Percentiles rank a stretch among this genome's conserved stretches.
phyloP scores from a whole-genome alignment of 1,284 basidiomycete genomes.

The Erythrobasidium hasegawianum region DNA sequence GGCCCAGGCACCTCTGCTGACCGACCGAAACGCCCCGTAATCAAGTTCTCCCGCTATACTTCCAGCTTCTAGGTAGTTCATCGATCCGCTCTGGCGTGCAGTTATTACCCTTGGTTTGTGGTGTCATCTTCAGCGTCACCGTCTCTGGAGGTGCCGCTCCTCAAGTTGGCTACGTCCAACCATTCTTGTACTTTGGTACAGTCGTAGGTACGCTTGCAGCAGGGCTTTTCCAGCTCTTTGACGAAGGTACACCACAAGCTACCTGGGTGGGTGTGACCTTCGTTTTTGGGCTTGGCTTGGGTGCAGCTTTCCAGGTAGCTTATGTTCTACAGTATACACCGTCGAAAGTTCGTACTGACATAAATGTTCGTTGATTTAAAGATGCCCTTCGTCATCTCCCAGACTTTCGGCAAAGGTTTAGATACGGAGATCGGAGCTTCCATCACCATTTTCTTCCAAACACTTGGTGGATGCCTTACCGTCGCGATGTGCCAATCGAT shows the following conservation, averaged over 20 bases:
- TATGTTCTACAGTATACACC: no score
- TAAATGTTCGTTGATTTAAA: background rate
- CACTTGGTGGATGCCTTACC: background rate
- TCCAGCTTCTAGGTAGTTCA: conserved; percentile 41
- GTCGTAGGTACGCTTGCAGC: background rate
- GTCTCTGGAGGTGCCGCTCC: conserved; percentile 42
- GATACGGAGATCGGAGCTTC: background rate
- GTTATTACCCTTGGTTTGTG: conserved; percentile 44
- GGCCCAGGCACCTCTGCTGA: background rate
- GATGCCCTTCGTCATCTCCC: conserved; percentile 5
- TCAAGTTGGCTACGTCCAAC: conserved; percentile 40
- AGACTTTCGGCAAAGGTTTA: background rate
- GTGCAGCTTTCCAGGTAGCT: background rate
- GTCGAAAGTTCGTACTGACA: no score
- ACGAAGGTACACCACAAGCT: background rate
- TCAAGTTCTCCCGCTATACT: conserved; percentile 41
- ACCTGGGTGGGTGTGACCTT: background rate
- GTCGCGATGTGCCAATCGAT: background rate
- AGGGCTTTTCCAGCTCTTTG: background rate
- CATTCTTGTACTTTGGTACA: conserved; percentile 6
- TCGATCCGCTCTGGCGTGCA: conserved; percentile 45
- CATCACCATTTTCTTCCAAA: conserved; percentile 1
- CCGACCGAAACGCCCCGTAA: no score
- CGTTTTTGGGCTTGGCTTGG: background rate
- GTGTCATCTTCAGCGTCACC: conserved; percentile 42